A percentile compares a stretch with the other conserved stretches of the same genome.
Evolutionary conservation across 768 basidiomycete genomes (phyloP).

Genomic region (Favolaschia claudopus): DNA sequence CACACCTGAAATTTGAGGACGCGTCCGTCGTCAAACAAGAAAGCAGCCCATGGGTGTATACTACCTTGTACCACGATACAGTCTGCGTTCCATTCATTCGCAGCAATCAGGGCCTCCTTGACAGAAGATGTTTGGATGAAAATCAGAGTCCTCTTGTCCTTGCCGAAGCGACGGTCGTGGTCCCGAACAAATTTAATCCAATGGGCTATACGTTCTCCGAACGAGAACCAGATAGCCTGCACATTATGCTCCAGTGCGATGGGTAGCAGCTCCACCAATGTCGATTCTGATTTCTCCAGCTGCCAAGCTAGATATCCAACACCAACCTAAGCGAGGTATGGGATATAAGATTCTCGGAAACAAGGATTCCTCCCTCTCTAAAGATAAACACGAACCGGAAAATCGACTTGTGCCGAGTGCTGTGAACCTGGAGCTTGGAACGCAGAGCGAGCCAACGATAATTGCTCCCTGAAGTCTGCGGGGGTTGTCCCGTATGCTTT

Average conservation of each 20-base stretch:
- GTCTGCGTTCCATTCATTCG: slow-evolving; percentile 75
- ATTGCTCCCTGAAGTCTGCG: slow-evolving; percentile 55
- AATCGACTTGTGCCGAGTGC: no score
- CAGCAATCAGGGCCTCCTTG: slow-evolving; percentile 64
- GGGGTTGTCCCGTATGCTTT: slow-evolving; percentile 54
- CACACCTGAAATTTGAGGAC: slow-evolving; percentile 53
- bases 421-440: slow-evolving; percentile 46
- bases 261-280: slow-evolving; percentile 52
- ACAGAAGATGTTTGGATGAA: slow-evolving; percentile 72
- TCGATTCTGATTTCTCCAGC: slow-evolving; percentile 57
- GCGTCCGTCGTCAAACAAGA: slow-evolving; percentile 11
- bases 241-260: slow-evolving; percentile 62
- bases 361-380: no score
- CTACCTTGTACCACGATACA: slow-evolving; percentile 82
- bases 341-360: no score
- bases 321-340: no score
- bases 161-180: slow-evolving; percentile 53
- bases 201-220: slow-evolving; percentile 60
- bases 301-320: slow-evolving; percentile 81
- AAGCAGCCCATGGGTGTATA: not conserved
- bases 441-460: slow-evolving; percentile 57
- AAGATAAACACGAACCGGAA: no score
- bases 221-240: slow-evolving; percentile 78
- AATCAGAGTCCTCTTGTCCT: slow-evolving; percentile 55
- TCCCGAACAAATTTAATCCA: slow-evolving; percentile 72